phyloP scores from a whole-genome alignment of 176 grass and related monocot genomes.

The Avena atlantica region DNA sequence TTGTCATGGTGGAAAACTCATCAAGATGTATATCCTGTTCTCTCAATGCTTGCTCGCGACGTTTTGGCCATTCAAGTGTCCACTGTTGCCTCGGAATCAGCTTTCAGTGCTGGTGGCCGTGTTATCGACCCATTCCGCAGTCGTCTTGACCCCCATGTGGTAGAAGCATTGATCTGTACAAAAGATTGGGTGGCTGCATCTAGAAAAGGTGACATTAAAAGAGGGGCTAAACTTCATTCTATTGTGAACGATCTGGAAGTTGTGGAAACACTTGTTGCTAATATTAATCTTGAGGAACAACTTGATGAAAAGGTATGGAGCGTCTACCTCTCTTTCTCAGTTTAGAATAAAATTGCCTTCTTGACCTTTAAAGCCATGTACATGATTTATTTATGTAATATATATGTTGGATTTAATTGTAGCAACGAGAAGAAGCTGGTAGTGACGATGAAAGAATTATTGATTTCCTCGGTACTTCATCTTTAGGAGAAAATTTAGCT shows the following conservation, averaged over 20 bases:
- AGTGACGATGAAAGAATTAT: no score
- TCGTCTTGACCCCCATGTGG: neutral
- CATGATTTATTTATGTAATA: no score
- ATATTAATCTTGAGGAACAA: no score
- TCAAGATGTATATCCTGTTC: neutral
- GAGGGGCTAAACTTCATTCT: neutral
- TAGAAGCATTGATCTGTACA: conserved; percentile 16
- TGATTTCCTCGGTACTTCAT: no score
- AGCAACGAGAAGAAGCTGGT: no score
- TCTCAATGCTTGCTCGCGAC: neutral
- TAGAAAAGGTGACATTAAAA: neutral
- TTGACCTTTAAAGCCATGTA: no score
- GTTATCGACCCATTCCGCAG: neutral
- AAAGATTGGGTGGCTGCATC: neutral
- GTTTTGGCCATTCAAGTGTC: neutral
- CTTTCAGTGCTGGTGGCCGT: neutral
- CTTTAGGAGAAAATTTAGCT: no score
- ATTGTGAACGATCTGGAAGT: neutral
- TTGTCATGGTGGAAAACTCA: conserved; percentile 30
- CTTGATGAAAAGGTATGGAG: no score
- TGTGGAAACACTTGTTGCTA: neutral
- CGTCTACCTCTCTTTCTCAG: no score
- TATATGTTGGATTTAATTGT: no score
- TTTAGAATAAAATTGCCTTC: no score
- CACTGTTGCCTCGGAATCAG: conserved; percentile 1